Base-by-base conservation (phyloP, 441 rosid genomes). In the Geranium incanum region DNA sequence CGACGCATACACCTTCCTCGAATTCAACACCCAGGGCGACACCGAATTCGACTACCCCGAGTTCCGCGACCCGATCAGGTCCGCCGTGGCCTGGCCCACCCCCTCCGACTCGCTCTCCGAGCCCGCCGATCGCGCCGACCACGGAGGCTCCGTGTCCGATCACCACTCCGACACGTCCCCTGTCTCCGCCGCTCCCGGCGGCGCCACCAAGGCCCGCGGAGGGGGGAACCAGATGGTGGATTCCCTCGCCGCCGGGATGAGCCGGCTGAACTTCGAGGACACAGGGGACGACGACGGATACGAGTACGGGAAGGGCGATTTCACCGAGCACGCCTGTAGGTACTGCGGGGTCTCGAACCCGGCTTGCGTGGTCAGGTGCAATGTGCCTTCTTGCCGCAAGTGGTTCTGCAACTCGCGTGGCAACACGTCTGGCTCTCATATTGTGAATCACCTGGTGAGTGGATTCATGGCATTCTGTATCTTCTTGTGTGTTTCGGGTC, bases 361-460 rank as follows among this genome's bases (percentile, higher is more conserved):
- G 1, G 94, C 99, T 1, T 95, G 99, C 67, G 99, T 95, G 23
- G 99, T 88, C 45, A 84, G 98, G 79, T 95, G 99, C 71, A 95
- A 95, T 77, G 96, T 93, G 71, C 93, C 99, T n/a, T 95, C 99
- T 0, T 95, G 99, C 74, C 83, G 99, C 71, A 95, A 95, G 84
- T 95, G 99, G 99, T 95, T 95, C 78, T 95, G 99, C 75, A 95
- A 95, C 82, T 95, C 99, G 7, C 86, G 98, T 72, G 99, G 99
- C 67, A 95, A 95, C 78, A 95, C 99, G 13, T 95, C 98, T 0
- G 99, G 98, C 38, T 95, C 98, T 28, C 99, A 95, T 82, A 95
- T 95, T 11, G 99, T 93, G 70, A 93, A 95, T 82, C 99, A 93
- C 75, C 81, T 93, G 87, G 99, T 88, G 64, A 86, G 97, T 86